Conservation (phyloP, 257 asterid genomes). For the Solanum gandarillasii region DNA sequence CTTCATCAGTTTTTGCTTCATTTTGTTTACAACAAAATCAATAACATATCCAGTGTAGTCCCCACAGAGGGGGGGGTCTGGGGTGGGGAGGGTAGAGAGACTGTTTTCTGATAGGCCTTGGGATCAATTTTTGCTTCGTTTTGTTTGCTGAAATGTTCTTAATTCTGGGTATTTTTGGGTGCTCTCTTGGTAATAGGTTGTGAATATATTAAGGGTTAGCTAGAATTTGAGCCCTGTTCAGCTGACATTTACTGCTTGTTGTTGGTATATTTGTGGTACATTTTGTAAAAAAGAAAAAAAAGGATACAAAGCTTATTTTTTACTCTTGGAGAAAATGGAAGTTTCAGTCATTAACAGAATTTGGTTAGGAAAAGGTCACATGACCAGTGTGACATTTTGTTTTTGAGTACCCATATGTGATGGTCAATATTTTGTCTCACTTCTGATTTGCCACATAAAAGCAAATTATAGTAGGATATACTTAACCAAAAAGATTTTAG, state of each 20-base stretch:
- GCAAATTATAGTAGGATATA: background rate
- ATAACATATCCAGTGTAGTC: background rate
- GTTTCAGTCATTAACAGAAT: background rate
- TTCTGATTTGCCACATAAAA: background rate
- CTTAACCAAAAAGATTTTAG: background rate
- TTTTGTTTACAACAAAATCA: background rate
- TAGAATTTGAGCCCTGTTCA: background rate
- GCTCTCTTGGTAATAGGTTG: background rate
- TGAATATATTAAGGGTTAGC: background rate
- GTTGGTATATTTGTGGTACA: background rate
- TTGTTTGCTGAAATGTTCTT: background rate
- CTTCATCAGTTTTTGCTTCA: background rate
- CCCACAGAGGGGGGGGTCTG: background rate
- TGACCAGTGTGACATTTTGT: background rate
- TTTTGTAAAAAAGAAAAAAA: background rate
- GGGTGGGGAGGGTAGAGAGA: background rate
- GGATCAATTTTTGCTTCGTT: background rate
- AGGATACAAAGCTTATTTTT: background rate
- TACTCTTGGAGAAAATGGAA: background rate
- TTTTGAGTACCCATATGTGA: background rate
- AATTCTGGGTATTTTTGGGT: background rate
- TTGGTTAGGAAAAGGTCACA: background rate
- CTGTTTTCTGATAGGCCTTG: background rate
- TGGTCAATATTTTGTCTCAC: background rate
- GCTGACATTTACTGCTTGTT: background rate